Conservation (phyloP, 352 stramenopile genomes). For the Globisporangium nodosum region DNA sequence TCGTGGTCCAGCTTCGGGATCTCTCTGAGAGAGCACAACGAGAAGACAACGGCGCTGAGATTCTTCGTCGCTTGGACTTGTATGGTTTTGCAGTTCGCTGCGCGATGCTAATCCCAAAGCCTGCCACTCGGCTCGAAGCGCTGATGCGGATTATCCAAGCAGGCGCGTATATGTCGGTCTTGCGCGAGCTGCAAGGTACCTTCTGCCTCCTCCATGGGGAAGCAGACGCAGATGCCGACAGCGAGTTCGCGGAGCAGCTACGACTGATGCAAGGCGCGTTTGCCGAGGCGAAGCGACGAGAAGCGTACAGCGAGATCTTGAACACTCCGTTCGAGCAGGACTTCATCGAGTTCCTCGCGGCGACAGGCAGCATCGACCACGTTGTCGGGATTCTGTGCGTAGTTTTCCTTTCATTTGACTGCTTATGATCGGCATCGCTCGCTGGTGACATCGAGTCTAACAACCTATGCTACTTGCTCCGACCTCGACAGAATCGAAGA, state of each 20-base stretch:
- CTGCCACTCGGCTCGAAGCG: slow-evolving; percentile 27
- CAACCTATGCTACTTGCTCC: neutral
- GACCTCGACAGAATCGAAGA: slow-evolving; percentile 22
- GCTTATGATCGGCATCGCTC: neutral
- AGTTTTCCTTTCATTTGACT: neutral
- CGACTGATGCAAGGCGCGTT: slow-evolving; percentile 37
- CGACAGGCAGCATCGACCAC: slow-evolving; percentile 19
- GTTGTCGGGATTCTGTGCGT: slow-evolving; percentile 18
- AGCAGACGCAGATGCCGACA: slow-evolving; percentile 1
- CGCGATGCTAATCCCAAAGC: slow-evolving; percentile 40
- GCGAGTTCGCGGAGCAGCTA: slow-evolving; percentile 26
- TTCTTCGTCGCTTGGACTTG: slow-evolving; percentile 23
- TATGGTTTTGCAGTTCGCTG: slow-evolving; percentile 40
- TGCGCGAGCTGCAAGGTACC: slow-evolving; percentile 31
- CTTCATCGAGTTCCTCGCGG: slow-evolving; percentile 47
- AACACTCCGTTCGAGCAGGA: slow-evolving; percentile 31
- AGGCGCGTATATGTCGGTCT: slow-evolving; percentile 34
- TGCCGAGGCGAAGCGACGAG: slow-evolving; percentile 23
- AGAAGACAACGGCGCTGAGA: slow-evolving; percentile 6
- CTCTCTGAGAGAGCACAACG: slow-evolving; percentile 21
- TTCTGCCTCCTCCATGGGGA: slow-evolving; percentile 22
- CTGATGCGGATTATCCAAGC: slow-evolving; percentile 36
- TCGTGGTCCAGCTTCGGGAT: slow-evolving; percentile 45
- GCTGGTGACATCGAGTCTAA: neutral
- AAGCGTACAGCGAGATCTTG: slow-evolving; percentile 20